A percentile compares a stretch with the other conserved stretches of the same genome.
phyloP scores from a whole-genome alignment of 345 rosid genomes.

The Hypericum androsaemum region DNA sequence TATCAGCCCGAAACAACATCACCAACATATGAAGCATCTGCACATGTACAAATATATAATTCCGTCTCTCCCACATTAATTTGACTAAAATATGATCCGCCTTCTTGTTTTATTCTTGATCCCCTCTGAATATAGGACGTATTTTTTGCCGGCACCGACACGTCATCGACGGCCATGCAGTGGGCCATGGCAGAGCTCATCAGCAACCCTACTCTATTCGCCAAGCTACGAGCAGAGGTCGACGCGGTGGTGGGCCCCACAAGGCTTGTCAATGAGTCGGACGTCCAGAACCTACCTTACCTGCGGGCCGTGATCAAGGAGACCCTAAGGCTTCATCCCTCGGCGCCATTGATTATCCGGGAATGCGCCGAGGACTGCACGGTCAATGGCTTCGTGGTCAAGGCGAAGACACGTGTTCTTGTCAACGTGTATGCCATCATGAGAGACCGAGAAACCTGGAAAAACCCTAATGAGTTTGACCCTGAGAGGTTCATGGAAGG shows the following conservation, averaged over 20 bases:
- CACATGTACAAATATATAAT: no score
- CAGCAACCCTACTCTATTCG: slow-evolving; percentile 3
- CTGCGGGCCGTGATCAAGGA: not conserved
- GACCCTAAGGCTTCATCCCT: not conserved
- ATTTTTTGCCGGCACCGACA: slow-evolving; percentile 9
- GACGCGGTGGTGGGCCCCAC: not conserved
- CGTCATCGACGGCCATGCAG: not conserved
- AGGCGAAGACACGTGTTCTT: slow-evolving; percentile 3
- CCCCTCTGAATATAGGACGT: slow-evolving; percentile 6
- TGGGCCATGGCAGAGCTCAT: slow-evolving; percentile 9
- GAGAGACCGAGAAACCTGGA: slow-evolving; percentile 2
- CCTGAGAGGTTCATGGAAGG: slow-evolving; percentile 6
- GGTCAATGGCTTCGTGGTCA: slow-evolving; percentile 2
- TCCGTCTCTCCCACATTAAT: no score
- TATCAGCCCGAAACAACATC: no score
- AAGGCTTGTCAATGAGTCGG: slow-evolving; percentile 10
- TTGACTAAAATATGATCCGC: no score
- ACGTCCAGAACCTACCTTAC: slow-evolving; percentile 10
- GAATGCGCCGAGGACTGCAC: slow-evolving; percentile 2
- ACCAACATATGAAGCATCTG: no score
- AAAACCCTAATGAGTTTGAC: not conserved
- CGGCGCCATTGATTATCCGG: not conserved
- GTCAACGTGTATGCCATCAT: slow-evolving; percentile 3
- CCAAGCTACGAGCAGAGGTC: slow-evolving; percentile 8
- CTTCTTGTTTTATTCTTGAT: not conserved